Base-by-base conservation (phyloP, 176 grass and related monocot species). In the Thalia dealbata region DNA sequence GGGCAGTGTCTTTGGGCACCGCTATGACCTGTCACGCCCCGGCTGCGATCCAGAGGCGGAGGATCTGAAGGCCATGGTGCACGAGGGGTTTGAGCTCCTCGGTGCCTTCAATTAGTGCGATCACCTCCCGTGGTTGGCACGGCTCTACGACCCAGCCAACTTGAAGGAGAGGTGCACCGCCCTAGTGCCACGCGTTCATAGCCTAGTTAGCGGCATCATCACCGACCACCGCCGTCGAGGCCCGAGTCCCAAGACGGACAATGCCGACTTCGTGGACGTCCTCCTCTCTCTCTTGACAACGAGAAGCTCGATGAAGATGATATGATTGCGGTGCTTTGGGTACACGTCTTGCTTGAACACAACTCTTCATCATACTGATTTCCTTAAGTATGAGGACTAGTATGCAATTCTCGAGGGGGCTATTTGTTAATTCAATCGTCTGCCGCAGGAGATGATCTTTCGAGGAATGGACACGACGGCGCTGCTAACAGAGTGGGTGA, bases 401-500 rank as follows among this genome's bases (percentile, higher is more conserved):
- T n/a, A n/a, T n/a, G n/a, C n/a, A n/a, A n/a, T n/a, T n/a, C n/a
- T n/a, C n/a, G n/a, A n/a, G n/a, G n/a, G 0, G 12, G 26, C 14
- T 51, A 65, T 45, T 63, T 61, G 38, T 23, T 67, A 12, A 26
- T 22, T 21, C 11, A 24, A n/a, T n/a, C 55, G 16, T n/a, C 0
- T 3, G 24, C 43, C 27, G 74, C 67, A 95, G 91, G 91, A 95
- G 79, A n/a, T n/a, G n/a, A n/a, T n/a, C n/a, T n/a, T n/a, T n/a
- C n/a, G n/a, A n/a, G n/a, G n/a, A n/a, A n/a, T 87, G 0, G 91
- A 95, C 85, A 95, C 87, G 16, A 90, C 91, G 10, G 91, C 91
- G 9, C 77, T 95, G 28, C 80, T 95, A 11, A 95, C 91, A 0
- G 87, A 95, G 77, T 95, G 91, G 91, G 81, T 75, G 59, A 88